Evolutionary conservation across 805 yeast species (phyloP).

Genomic region (Hanseniaspora lindneri): DNA sequence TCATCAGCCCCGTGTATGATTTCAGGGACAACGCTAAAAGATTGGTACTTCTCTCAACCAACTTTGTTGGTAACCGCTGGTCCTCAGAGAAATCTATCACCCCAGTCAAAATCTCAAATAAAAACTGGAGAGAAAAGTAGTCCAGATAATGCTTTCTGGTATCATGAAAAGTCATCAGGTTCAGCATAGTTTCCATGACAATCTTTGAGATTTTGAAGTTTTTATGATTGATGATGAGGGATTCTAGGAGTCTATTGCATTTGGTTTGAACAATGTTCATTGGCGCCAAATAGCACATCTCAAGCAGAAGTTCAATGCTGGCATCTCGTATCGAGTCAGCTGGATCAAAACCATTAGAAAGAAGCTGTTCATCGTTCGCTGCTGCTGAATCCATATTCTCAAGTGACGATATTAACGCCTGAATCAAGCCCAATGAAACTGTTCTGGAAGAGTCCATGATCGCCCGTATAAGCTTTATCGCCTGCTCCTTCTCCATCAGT

Average conservation of each 20-base stretch:
- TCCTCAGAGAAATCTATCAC: constrained; percentile 2
- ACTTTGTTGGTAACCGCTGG: constrained; percentile 27
- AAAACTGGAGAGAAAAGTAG: constrained; percentile 39
- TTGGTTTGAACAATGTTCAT: constrained; percentile 35
- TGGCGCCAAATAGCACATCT: constrained; percentile 39
- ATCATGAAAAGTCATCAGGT: constrained; percentile 23
- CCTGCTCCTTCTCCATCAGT: constrained; percentile 60
- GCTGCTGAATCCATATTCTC: constrained; percentile 30
- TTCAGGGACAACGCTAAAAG: constrained; percentile 52
- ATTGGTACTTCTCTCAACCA: constrained; percentile 48
- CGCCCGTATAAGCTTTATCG: constrained; percentile 55
- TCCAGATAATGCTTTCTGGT: constrained; percentile 33
- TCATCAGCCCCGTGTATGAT: constrained; percentile 64
- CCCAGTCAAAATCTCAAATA: constrained; percentile 12
- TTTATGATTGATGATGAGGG: constrained; percentile 23
- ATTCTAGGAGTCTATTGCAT: constrained; percentile 35
- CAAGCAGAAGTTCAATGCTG: constrained; percentile 49
- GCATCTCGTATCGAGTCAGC: constrained; percentile 31
- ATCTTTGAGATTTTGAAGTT: constrained; percentile 23
- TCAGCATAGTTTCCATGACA: constrained; percentile 24
- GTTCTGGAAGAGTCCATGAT: constrained; percentile 48
- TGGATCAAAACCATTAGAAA: constrained; percentile 29
- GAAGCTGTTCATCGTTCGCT: neutral
- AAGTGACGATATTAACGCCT: constrained; percentile 52
- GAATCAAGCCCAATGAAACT: constrained; percentile 53